These are phyloP conservation scores for Ganoderma multipileum DNA, from an alignment of 1,284 basidiomycete species.

Conservation along the genomic window DNA sequence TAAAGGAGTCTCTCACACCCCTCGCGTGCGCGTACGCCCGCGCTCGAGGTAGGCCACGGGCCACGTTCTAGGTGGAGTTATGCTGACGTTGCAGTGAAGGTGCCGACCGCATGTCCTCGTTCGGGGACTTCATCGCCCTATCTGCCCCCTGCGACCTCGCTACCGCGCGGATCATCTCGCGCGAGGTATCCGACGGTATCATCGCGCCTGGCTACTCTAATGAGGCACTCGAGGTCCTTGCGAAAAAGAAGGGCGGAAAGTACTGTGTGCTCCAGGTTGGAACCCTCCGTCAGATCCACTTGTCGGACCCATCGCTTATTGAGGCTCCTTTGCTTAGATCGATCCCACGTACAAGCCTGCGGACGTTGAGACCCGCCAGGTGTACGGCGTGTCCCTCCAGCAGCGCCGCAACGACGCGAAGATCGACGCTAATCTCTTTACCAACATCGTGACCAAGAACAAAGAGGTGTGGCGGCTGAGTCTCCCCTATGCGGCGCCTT, in stretches of 20 bases:
- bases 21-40: constrained; percentile 95
- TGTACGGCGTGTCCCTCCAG: constrained; percentile 92
- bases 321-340: constrained; percentile 59
- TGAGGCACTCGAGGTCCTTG: constrained; percentile 90
- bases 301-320: background rate
- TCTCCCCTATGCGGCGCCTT: background rate
- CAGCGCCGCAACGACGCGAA: constrained; percentile 93
- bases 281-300: too few species aligned
- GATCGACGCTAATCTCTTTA: constrained; percentile 85
- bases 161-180: constrained; percentile 95
- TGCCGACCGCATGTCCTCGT: constrained; percentile 99
- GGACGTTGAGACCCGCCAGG: constrained; percentile 90
- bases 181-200: constrained; percentile 98
- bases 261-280: constrained; percentile 94
- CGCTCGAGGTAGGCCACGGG: constrained; percentile 74
- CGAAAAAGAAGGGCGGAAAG: constrained; percentile 98
- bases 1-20: constrained; percentile 88
- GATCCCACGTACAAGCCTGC: constrained; percentile 82
- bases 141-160: constrained; percentile 93
- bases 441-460: constrained; percentile 89
- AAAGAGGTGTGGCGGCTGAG: constrained; percentile 65
- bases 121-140: constrained; percentile 98
- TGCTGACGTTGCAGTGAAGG: constrained; percentile 49
- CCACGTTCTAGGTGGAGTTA: background rate
- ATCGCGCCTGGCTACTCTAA: constrained; percentile 93